Base-by-base conservation (phyloP, 2,329 filamentous ascomycete genomes). In the Calonectria crousiana region DNA sequence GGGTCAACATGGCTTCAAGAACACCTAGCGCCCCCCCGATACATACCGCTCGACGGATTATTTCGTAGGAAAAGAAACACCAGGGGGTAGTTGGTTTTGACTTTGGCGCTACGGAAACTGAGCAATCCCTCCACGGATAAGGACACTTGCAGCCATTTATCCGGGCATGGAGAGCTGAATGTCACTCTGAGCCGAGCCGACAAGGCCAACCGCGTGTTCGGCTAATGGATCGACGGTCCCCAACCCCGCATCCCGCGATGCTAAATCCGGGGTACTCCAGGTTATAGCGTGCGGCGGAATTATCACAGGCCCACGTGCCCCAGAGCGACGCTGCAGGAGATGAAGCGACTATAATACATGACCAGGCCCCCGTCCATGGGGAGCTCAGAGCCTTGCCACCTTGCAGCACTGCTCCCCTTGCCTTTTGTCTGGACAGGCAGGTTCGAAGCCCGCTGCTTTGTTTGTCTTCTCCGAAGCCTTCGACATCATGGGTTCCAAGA, bases 221-320 rank as follows among this genome's bases (percentile, higher is more conserved):
- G 53, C 23, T 58, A 56, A 47, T 69, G 69, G 74, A 67, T 64
- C 51, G 44, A 69, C 23, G 36, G 41, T 41, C 20, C 44, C 32
- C 62, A 76, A 75, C 78, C 78, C 78, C 78, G 76, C 78, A 78
- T 75, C 74, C 76, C 34, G 49, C 51, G 53, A 38, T 58, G 44
- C 73, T 74, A 75, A 73, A 76, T 71, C 71, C 69, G 78, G 78
- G 78, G 78, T 73, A 62, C 41, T 41, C 38, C n/a, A 53, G 51
- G 68, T 34, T 20, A 23, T 32, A 56, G 28, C 56, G 56, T 62
- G 20, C 28, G 30, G 20, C 52, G 56, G 56, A 36, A 28, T 14
- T 41, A 23, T 23, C 38, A 18, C 36, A 60, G 4, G 28, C n/a
- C 32, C 52, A 73, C 49, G 51, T 75, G 69, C 62, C 67, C 23